phyloP scores from a whole-genome alignment of 805 yeast species.

The Zygotorulaspora florentina region DNA sequence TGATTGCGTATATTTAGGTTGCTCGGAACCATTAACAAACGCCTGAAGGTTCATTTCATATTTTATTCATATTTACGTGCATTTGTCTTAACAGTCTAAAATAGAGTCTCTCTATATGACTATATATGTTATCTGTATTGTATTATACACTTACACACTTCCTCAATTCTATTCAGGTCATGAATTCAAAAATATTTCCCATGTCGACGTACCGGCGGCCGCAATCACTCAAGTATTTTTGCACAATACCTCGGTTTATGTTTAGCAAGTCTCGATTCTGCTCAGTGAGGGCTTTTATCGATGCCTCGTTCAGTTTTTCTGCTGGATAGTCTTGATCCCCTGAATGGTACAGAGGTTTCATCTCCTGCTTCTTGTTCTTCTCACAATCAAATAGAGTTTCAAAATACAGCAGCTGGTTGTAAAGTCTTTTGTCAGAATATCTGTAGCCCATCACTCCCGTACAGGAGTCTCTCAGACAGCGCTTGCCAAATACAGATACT shows the following conservation, averaged over 20 bases:
- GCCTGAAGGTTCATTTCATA: too few species aligned
- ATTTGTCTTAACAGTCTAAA: too few species aligned
- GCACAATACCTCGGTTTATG: constrained; percentile 52
- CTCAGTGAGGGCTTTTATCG: constrained; percentile 69
- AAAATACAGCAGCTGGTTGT: constrained; percentile 80
- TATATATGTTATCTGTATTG: neutral
- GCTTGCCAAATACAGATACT: constrained; percentile 81
- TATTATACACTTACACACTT: neutral
- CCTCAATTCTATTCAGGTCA: constrained; percentile 26
- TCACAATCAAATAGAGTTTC: constrained; percentile 77
- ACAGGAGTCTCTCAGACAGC: constrained; percentile 59
- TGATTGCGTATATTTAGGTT: too few species aligned
- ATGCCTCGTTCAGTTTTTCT: constrained; percentile 40
- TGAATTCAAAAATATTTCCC: constrained; percentile 69
- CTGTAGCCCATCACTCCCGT: constrained; percentile 78
- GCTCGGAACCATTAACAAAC: too few species aligned
- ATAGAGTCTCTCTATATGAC: neutral
- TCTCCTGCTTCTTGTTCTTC: constrained; percentile 54
- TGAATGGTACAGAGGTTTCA: constrained; percentile 50
- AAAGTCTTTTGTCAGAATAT: constrained; percentile 74
- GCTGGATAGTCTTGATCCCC: constrained; percentile 36
- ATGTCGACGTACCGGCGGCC: constrained; percentile 89
- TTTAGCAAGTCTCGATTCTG: constrained; percentile 66
- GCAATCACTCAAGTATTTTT: constrained; percentile 70
- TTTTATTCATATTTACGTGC: too few species aligned